Conservation (phyloP, 495 filamentous ascomycete genomes). For the Xanthoparmelia taractica region DNA sequence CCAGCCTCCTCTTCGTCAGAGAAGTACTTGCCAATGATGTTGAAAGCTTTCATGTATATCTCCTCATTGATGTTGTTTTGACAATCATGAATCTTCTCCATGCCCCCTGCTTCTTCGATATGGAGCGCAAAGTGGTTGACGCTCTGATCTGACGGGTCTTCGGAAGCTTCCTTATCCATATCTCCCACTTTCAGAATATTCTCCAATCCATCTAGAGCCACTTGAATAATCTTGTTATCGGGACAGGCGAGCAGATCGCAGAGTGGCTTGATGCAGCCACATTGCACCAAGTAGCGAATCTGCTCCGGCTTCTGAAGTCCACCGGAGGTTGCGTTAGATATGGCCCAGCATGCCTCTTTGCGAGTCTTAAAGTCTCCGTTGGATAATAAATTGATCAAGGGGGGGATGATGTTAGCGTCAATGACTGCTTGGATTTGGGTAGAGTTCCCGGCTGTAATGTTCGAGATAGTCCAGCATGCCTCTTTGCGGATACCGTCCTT, state of each 20-base stretch:
- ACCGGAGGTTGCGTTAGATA: constrained; percentile 96
- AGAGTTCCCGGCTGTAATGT: constrained; percentile 96
- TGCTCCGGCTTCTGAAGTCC: constrained; percentile 98
- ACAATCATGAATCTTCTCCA: constrained; percentile 99
- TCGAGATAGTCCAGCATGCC: constrained; percentile 99
- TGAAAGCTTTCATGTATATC: constrained; percentile 99
- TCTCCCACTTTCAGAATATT: constrained; percentile 99
- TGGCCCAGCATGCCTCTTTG: constrained; percentile 99
- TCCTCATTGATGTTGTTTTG: constrained; percentile 99
- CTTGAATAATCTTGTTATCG: constrained; percentile 99
- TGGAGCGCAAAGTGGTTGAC: constrained; percentile 97
- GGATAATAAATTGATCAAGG: constrained; percentile 87
- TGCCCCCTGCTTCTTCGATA: constrained; percentile 97
- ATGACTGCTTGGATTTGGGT: constrained; percentile 96
- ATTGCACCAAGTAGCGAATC: constrained; percentile 85
- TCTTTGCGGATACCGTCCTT: constrained; percentile 99
- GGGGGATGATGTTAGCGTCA: constrained; percentile 93
- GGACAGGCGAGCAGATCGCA: constrained; percentile 95
- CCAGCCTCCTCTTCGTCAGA: constrained; percentile 91
- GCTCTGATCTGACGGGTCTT: constrained; percentile 55
- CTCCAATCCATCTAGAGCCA: constrained; percentile 95
- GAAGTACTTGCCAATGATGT: constrained; percentile 99
- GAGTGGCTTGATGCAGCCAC: constrained; percentile 94
- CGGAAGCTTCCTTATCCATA: constrained; percentile 86
- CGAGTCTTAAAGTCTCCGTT: constrained; percentile 99